Evolutionary conservation across 2,329 filamentous ascomycete species (phyloP), one percentile per base, ranked within the genome.

Genomic region (Rhexocercosporidium sp.): DNA sequence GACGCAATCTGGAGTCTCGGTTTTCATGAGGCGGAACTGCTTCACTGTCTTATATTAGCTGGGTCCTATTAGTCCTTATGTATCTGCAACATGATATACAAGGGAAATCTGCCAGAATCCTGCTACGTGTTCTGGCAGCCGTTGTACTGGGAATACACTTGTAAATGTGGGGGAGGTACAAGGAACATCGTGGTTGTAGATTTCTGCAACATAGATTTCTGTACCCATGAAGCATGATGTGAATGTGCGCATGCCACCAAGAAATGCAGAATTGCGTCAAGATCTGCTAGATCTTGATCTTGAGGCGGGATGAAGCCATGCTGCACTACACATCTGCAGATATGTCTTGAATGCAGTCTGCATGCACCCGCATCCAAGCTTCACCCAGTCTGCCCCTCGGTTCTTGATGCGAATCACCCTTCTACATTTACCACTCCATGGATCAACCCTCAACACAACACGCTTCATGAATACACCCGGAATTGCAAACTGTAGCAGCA

Each of bases 1-100:
- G 83, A 47, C 84, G 83, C 69, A 79, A 80, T 62, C 74, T 76
- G 39, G 79, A 77, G 66, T 72, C 68, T 63, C 59, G 64, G 56
- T 69, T 66, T 53, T 54, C 25, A 46, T 54, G 56, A n/a, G 69
- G 68, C 65, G 66, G 66, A 51, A 65, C 65, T 68, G 69, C 31
- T 51, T 73, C 68, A 59, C 70, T 72, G 59, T 34, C 41, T 7
- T 51, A 46, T 59, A 69, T 74, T 70, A 73, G 70, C 60, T 64
- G 34, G 57, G 59, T 31, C 66, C 49, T 46, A 62, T 37, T 62
- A 22, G 54, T 56, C 34, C 34, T 47, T 46, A 64, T 67, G 61
- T 62, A 53, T 59, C 18, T 66, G 59, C 54, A 25, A 64, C 62
- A 44, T 57, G 16, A 51, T 27, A 44, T 41, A 31, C 39, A 46